Base-by-base conservation (phyloP, 2,329 filamentous ascomycete genomes). In the Lachnellula suecica region DNA sequence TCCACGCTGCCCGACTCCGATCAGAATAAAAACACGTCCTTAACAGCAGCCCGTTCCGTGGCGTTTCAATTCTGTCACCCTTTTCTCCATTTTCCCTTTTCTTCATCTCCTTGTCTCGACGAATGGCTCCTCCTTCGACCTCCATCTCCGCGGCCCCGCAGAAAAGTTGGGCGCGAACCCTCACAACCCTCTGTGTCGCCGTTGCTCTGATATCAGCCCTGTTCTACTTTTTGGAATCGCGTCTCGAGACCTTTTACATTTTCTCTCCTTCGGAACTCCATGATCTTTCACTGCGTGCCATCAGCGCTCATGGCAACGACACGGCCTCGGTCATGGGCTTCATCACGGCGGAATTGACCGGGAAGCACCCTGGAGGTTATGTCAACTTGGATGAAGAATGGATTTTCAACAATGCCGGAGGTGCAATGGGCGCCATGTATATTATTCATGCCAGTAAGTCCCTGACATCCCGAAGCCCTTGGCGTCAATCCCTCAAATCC, bases 371-470 rank as follows among this genome's bases (percentile, higher is more conserved):
- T 29, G 65, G 63, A 25, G 69, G 72, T 41, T 74, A 89, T 70
- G 66, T 93, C 66, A 91, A 88, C 73, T 68, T 81, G 50, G 74
- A 87, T 53, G 83, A 93, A 73, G 87, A 93, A 71, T 96, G 90
- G 90, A 79, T 95, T 42, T 93, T 96, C 66, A 96, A 95, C 78
- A 95, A 95, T 66, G 90, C 90, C 47, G 91, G 91, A 47, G 91
- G 91, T 58, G 90, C 90, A 47, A 96, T 95, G 91, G 91, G 91
- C 51, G 88, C 82, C 66, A 94, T 95, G 91, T 91, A 90, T 70
- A 85, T 95, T 59, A 86, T 95, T 64, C 91, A 95, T 68, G 89
- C 90, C 54, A 92, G 87, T 88, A 71, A 69, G 83, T 76, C 13
- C 37, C 41, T 25, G 40, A 9, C 10, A n/a, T 17, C 37, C 24